Conservation (phyloP, 768 basidiomycete genomes). For the Pholiota molesta region DNA sequence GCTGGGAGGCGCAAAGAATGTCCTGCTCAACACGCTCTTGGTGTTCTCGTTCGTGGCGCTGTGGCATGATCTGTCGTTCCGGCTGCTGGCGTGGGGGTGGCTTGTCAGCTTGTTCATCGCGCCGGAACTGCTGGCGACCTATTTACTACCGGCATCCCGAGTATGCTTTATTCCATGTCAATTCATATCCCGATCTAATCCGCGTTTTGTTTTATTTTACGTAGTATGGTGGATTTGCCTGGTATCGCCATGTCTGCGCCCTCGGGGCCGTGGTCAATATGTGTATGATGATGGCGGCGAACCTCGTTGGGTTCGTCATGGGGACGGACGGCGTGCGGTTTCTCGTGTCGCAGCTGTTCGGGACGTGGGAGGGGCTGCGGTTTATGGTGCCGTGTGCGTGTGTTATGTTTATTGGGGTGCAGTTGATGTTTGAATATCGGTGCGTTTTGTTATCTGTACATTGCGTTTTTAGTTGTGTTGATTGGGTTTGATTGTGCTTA, state of each 20-base stretch:
- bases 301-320: constrained; percentile 93
- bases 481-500: constrained; percentile 27
- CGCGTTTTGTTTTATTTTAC: not conserved
- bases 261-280: constrained; percentile 84
- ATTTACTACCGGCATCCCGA: constrained; percentile 62
- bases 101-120: constrained; percentile 87
- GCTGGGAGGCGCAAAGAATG: constrained; percentile 68
- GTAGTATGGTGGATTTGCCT: constrained; percentile 67
- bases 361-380: constrained; percentile 64
- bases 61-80: constrained; percentile 94
- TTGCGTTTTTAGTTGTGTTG: not conserved
- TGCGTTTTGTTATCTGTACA: constrained; percentile 41
- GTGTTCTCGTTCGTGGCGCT: constrained; percentile 97
- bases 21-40: constrained; percentile 65
- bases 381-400: constrained; percentile 65
- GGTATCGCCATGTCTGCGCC: constrained; percentile 90
- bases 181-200: not conserved
- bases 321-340: constrained; percentile 79
- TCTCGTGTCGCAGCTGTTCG: constrained; percentile 63
- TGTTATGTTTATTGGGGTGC: constrained; percentile 79
- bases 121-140: constrained; percentile 74
- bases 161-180: constrained; percentile 40
- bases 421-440: constrained; percentile 98
- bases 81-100: constrained; percentile 96
- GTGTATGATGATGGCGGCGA: constrained; percentile 88